These are phyloP conservation scores for Saccharomycopsis capsularis DNA, from an alignment of 805 yeast genomes.

Conservation along the genomic window DNA sequence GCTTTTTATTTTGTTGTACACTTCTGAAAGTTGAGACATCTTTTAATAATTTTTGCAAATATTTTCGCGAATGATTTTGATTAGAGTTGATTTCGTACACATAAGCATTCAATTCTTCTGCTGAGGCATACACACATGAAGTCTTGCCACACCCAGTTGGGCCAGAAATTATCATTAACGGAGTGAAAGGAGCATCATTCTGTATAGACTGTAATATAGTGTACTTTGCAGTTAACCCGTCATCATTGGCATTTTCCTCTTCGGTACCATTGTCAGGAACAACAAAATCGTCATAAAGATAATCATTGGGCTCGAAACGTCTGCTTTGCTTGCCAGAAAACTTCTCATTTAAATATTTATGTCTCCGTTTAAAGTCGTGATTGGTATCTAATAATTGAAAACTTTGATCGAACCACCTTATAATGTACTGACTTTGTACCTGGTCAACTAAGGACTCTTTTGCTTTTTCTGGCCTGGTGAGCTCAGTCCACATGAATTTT, in stretches of 20 bases:
- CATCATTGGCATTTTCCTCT: slow-evolving; percentile 15
- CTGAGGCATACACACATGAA: slow-evolving; percentile 59
- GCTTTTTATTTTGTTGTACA: slow-evolving; percentile 43
- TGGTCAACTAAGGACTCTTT: no score
- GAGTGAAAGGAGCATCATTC: slow-evolving; percentile 36
- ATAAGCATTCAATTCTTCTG: slow-evolving; percentile 55
- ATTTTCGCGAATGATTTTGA: slow-evolving; percentile 66
- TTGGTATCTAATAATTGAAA: slow-evolving; percentile 13
- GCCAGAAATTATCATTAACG: slow-evolving; percentile 63
- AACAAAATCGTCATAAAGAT: not conserved
- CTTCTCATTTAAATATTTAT: slow-evolving; percentile 8
- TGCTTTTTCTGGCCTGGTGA: no score
- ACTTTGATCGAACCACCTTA: no score
- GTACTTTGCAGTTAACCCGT: slow-evolving; percentile 5
- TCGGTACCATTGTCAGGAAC: slow-evolving; percentile 28
- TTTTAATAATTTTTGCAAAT: slow-evolving; percentile 53
- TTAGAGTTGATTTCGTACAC: slow-evolving; percentile 78
- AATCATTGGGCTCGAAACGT: not conserved
- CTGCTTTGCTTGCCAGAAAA: not conserved
- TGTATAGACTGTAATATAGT: slow-evolving; percentile 1
- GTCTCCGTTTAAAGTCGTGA: slow-evolving; percentile 10
- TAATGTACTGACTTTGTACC: no score
- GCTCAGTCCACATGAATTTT: no score
- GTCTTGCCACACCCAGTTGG: slow-evolving; percentile 75
- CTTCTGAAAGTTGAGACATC: slow-evolving; percentile 82